Evolutionary conservation across 352 stramenopile species (phyloP), one percentile per base, ranked within the genome.

Genomic region (Globisporangium cederbergense): DNA sequence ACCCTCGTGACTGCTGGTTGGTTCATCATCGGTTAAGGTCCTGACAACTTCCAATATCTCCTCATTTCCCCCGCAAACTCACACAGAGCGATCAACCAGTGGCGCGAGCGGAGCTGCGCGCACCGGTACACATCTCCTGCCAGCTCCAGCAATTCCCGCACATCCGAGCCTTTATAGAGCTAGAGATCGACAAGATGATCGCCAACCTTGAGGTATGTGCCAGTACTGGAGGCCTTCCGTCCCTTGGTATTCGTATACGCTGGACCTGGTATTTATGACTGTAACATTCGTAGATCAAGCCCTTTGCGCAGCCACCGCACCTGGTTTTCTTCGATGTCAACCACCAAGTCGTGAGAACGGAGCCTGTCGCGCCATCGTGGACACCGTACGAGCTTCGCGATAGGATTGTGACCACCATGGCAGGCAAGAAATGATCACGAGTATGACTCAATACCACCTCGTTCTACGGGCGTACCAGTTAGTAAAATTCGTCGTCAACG

Each of bases 401-500:
- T 20, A 45, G 72, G 18, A 67, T 84, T 22, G 25, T 67, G 4
- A 14, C 42, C 14, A 47, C 5, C 13, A 47, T 47, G 42, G 42
- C 16, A 20, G 42, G 42, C 42, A 9, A 8, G 13, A 47, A 20
- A 47, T 47, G 42, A 28, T 28, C 25, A 47, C 42, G n/a, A 20
- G 2, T 7, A 47, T 18, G 20, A 16, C 13, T 47, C 8, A 20
- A 18, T 20, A n/a, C 16, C 14, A 20, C 16, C 42, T n/a, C 20
- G 1, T n/a, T 18, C 14, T 47, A 18, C 5, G 16, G 38, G 14
- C 0, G 14, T 18, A 47, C 42, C 14, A 47, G 32, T 60, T 58
- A 88, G 55, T 91, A 93, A 56, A 91, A 91, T 53, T 93, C 85
- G 34, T 93, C 85, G 38, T 93, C 85, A 14, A 85, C 80, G 50